A percentile compares a stretch with the other conserved stretches of the same genome.
phyloP scores from a whole-genome alignment of 2,329 filamentous ascomycete species.

The Exophiala xenobiotica region DNA sequence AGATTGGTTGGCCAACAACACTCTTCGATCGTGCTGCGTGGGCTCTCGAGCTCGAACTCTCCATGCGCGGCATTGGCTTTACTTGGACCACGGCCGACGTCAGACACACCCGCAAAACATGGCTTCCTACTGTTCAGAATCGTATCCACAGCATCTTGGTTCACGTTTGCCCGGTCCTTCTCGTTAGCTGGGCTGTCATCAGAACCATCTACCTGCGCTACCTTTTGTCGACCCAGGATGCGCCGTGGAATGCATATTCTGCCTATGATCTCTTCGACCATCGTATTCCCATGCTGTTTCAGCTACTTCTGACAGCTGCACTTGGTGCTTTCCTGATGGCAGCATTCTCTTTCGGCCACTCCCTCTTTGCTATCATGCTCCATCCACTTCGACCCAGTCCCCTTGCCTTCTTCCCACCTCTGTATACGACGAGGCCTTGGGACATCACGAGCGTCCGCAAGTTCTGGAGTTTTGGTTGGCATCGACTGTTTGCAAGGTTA shows the following conservation, averaged over 20 bases:
- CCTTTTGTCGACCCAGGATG: constrained; percentile 10
- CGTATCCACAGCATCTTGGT: constrained; percentile 42
- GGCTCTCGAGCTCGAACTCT: constrained; percentile 46
- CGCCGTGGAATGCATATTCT: background rate
- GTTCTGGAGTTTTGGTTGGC: constrained; percentile 49
- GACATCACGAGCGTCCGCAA: constrained; percentile 40
- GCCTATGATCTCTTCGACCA: constrained; percentile 38
- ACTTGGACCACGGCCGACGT: constrained; percentile 49
- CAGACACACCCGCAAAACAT: constrained; percentile 45
- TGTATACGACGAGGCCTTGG: constrained; percentile 45
- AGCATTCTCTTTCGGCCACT: constrained; percentile 45
- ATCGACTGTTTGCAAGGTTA: constrained; percentile 45
- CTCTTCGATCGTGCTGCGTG: constrained; percentile 44
- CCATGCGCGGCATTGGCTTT: constrained; percentile 47
- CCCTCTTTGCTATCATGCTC: constrained; percentile 42
- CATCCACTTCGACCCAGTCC: constrained; percentile 42
- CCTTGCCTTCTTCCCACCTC: constrained; percentile 46
- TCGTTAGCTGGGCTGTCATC: constrained; percentile 38
- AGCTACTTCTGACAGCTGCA: constrained; percentile 41
- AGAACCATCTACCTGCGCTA: constrained; percentile 34
- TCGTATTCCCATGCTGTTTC: constrained; percentile 34
- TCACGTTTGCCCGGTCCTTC: constrained; percentile 40
- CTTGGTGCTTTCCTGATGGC: constrained; percentile 47
- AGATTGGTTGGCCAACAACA: constrained; percentile 41
- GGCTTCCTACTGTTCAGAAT: constrained; percentile 42